Evolutionary conservation across 805 yeast species (phyloP), one percentile per base, ranked within the genome.

Genomic region (Kregervanrija pseudodelftensis): DNA sequence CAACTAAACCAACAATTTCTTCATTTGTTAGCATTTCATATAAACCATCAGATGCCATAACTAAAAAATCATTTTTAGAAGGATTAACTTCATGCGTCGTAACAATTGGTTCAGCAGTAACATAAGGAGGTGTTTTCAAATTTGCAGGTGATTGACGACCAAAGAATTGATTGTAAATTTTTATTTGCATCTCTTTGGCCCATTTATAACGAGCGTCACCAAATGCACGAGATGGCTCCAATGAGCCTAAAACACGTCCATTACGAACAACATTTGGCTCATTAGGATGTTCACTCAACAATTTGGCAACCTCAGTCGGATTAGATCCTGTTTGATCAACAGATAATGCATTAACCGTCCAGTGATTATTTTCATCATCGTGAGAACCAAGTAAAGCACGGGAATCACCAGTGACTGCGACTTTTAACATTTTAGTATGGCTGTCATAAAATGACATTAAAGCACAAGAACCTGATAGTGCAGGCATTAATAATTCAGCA

Each of bases 401-500:
- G 0, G 97, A 90, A 61, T 93, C 99, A 41, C 99, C 99, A 0
- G 98, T 80, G 5, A 91, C 95, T 0, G 99, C 98, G 33, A 93
- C 95, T 52, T 87, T 82, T 54, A 93, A 72, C 30, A 74, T 65
- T 44, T 79, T 74, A 17, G 87, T 70, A 42, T 76, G 74, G 0
- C 95, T 79, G 64, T 93, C 96, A 65, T 84, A 93, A 55, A 87
- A 82, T 3, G 95, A 79, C 47, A 93, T 70, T 50, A 93, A 71
- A 0, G 95, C 97, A 68, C 99, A 93, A 1, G 97, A 83, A 0
- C 99, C 99, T 2, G 95, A 84, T 36, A 95, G 72, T 2, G 98
- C 99, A 4, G 99, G 96, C 76, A 91, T 81, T 54, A 85, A 71
- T 49, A 80, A 63, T 59, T 82, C 87, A 1, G 90, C 79, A 1